Evolutionary conservation across 768 basidiomycete species (phyloP).

Genomic region (Hericium coralloides): DNA sequence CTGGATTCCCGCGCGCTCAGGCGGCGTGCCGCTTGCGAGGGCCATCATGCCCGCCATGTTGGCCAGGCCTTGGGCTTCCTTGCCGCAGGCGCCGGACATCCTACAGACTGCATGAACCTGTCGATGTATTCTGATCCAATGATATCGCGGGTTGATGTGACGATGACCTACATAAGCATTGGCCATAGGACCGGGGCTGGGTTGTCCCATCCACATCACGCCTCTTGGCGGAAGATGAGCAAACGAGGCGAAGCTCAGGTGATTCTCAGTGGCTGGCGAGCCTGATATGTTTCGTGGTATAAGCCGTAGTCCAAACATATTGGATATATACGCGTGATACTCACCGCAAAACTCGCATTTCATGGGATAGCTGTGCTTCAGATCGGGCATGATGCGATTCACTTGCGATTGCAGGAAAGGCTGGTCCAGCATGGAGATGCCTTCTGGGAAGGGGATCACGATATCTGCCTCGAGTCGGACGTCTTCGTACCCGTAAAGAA

Average conservation of each 20-base stretch:
- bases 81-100: neutral
- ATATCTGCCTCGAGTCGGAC: neutral
- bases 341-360: neutral
- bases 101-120: neutral
- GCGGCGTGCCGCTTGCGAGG: neutral
- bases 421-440: neutral
- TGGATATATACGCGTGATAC: neutral
- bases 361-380: neutral
- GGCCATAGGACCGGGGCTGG: neutral
- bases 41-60: neutral
- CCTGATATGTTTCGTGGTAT: neutral
- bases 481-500: neutral
- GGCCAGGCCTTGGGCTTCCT: neutral
- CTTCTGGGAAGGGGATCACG: neutral
- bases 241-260: neutral
- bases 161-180: neutral
- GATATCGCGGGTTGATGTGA: neutral
- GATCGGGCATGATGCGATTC: neutral
- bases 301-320: neutral
- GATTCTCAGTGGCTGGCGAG: neutral
- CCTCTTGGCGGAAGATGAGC: neutral
- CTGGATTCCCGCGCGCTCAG: neutral
- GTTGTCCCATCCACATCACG: neutral
- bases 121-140: neutral
- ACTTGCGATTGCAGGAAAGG: neutral